Evolutionary conservation across 768 basidiomycete species (phyloP).

Genomic region (Sarcomyxa edulis): DNA sequence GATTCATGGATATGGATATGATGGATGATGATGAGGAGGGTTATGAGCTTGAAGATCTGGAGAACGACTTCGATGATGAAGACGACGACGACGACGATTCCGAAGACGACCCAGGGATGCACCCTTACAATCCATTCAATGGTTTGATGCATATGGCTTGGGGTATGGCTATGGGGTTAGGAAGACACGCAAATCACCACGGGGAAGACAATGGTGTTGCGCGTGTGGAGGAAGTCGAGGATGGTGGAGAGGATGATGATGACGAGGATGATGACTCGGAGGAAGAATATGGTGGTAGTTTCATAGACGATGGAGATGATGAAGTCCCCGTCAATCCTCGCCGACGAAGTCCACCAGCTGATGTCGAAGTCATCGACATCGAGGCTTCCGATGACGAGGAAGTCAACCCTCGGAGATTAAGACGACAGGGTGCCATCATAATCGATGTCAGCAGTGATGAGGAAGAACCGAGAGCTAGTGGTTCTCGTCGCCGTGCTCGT

Average conservation of each 20-base stretch:
- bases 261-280: conserved; percentile 21
- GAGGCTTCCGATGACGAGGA: conserved; percentile 3
- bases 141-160: too few species aligned
- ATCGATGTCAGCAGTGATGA: conserved; percentile 1
- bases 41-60: conserved; percentile 11
- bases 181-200: too few species aligned
- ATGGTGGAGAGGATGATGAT: conserved; percentile 15
- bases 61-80: conserved; percentile 10
- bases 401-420: not conserved
- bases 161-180: too few species aligned
- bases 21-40: conserved; percentile 8
- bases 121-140: conserved; percentile 4
- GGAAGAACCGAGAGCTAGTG: conserved; percentile 2
- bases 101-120: too few species aligned
- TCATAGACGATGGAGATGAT: conserved; percentile 42
- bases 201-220: too few species aligned
- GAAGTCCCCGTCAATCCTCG: too few species aligned
- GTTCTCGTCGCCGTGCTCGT: not conserved
- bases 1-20: conserved; percentile 9
- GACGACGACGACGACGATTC: conserved; percentile 13
- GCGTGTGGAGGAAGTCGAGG: conserved; percentile 9
- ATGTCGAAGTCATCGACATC: conserved; percentile 6
- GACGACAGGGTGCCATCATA: too few species aligned
- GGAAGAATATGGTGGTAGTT: conserved; percentile 46
- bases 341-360: too few species aligned